phyloP scores from a whole-genome alignment of 148 eudicot genomes.

The Cornus kousa region DNA sequence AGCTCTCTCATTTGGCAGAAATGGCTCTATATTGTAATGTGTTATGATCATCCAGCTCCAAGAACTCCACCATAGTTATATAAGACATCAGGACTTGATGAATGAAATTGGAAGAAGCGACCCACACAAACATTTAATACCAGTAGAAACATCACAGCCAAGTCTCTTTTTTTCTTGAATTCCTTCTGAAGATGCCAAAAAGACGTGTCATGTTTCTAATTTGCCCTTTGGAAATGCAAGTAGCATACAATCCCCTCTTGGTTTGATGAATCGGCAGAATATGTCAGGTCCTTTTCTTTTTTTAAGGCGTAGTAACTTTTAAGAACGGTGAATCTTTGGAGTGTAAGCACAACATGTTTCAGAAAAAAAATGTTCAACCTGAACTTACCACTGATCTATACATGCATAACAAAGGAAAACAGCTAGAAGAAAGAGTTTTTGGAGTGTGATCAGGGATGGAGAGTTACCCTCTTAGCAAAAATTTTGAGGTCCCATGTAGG shows the following conservation, averaged over 20 bases:
- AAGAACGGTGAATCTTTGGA: conserved; percentile 4
- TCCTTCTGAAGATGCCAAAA: conserved; percentile 13
- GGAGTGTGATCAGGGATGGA: neutral
- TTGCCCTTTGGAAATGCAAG: too few relatives aligned
- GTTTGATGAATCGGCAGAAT: conserved; percentile 10
- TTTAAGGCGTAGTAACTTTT: conserved; percentile 1
- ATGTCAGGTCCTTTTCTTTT: conserved; percentile 4
- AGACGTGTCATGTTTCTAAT: neutral
- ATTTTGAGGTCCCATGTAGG: neutral
- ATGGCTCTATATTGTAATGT: neutral
- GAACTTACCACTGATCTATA: conserved; percentile 9
- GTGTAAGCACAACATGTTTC: conserved; percentile 9
- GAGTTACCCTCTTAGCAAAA: neutral
- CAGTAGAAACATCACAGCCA: conserved; percentile 18
- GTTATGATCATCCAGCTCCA: conserved; percentile 28
- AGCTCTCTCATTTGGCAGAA: neutral
- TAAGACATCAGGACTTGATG: conserved; percentile 45
- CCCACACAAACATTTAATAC: conserved; percentile 1
- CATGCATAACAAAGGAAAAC: conserved; percentile 13
- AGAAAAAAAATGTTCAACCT: conserved; percentile 13
- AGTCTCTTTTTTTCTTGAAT: conserved; percentile 7
- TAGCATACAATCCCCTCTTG: conserved; percentile 1
- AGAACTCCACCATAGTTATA: conserved; percentile 52
- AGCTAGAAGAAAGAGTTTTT: conserved; percentile 7
- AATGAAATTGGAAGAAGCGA: conserved; percentile 24